Base-by-base conservation (phyloP, 768 basidiomycete genomes). In the Chalciporus pseudorubinellus region DNA sequence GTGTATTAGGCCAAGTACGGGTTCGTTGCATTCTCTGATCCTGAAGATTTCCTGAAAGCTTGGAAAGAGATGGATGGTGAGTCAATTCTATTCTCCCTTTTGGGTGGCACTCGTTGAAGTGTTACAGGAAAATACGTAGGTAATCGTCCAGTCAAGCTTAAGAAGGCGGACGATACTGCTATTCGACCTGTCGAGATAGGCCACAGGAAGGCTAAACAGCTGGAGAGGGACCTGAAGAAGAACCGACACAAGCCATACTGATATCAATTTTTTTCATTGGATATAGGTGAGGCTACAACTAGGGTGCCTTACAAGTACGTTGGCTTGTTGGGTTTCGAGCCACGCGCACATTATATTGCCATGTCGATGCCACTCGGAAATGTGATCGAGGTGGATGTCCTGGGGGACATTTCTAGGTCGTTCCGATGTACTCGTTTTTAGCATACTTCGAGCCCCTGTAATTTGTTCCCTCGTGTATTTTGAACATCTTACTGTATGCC, bases 41-140 rank as follows among this genome's bases (percentile, higher is more conserved):
- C 97, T 0, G 97, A 99, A 71, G 97, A 99, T 68, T 98, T 98
- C 70, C 69, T 99, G 50, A 95, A 85, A 66, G 95, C 95, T 16
- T 99, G 95, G 95, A 98, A 98, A 68, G 95, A 98, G 70, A 98
- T 97, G 95, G 94, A 98, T 69, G 95, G 95, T 91, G 59, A 31
- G 88, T 67, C 1, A 39, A 36, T 48, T 50, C 10, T 40, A 9
- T 6, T 26, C 26, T 26, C 26, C 4, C 12, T 3, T 22, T 20
- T 24, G 12, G 9, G 14, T 44, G 40, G 22, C 46, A 29, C 24
- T 34, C 46, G 45, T 14, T 59, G 33, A 61, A 44, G 28, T 36
- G 16, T 33, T 22, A 13, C 42, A 86, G 95, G 95, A 56, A 98
- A 98, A 77, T 99, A 99, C 70, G 95, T 99, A 45, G 97, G 97